phyloP scores from a whole-genome alignment of 2,329 filamentous ascomycete species.

The Dactylellina sp. region DNA sequence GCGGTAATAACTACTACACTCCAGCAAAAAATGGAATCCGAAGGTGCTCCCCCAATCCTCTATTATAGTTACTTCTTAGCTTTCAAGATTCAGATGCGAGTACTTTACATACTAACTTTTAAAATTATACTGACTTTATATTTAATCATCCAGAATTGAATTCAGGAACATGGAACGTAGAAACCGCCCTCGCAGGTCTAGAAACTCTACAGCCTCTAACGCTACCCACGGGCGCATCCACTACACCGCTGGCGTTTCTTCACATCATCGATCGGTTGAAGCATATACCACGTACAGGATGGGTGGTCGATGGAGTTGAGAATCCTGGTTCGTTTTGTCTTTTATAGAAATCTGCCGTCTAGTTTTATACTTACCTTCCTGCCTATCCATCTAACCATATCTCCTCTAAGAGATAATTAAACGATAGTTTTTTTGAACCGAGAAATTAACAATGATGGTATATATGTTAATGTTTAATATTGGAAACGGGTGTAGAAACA shows the following conservation, averaged over 20 bases:
- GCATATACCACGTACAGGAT: slow-evolving; percentile 49
- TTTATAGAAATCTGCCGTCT: slow-evolving; percentile 42
- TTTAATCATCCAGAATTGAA: slow-evolving; percentile 1
- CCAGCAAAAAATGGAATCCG: slow-evolving; percentile 6
- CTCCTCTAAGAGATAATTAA: no score
- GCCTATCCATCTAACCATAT: no score
- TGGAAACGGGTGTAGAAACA: slow-evolving; percentile 47
- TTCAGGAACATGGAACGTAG: slow-evolving; percentile 35
- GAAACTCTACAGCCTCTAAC: slow-evolving; percentile 32
- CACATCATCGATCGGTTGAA: slow-evolving; percentile 52
- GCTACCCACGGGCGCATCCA: slow-evolving; percentile 20
- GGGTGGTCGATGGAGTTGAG: slow-evolving; percentile 42
- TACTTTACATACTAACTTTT: no score
- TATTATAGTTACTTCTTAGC: no score
- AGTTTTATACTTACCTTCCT: no score
- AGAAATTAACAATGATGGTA: no score
- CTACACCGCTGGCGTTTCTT: slow-evolving; percentile 39
- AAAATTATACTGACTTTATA: no score
- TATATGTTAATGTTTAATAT: no score
- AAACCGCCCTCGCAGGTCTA: slow-evolving; percentile 30
- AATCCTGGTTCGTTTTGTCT: slow-evolving; percentile 37
- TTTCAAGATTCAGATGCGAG: no score
- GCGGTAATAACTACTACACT: no score
- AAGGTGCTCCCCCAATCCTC: slow-evolving; percentile 11
- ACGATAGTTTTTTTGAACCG: no score